Percentiles rank a stretch among this genome's conserved stretches.
Evolutionary conservation across 176 grass and related monocot genomes (phyloP).

Genomic region (Phragmites australis): DNA sequence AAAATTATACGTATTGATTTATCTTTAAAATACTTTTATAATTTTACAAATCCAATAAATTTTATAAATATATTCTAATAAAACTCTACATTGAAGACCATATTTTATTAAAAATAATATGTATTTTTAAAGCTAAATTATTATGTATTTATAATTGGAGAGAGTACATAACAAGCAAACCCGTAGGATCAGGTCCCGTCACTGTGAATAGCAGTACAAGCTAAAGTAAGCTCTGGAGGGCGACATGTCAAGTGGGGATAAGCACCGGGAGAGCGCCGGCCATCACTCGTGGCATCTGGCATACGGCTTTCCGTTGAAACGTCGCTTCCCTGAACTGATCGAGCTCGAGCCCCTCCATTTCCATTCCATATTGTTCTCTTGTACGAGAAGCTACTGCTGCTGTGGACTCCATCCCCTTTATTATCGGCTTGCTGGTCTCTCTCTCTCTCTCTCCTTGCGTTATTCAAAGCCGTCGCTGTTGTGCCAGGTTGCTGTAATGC

Average conservation of each 20-base stretch:
- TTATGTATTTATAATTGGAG: no score
- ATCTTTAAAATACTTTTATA: no score
- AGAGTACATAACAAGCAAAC: no score
- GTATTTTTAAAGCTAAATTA: no score
- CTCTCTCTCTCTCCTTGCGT: no score
- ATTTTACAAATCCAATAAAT: no score
- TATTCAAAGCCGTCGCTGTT: background rate
- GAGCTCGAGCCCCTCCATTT: no score
- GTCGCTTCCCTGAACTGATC: background rate
- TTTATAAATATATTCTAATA: no score
- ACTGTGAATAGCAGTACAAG: background rate
- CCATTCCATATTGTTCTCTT: slow-evolving; percentile 13
- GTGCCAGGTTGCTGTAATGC: background rate
- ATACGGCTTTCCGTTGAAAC: slow-evolving; percentile 11
- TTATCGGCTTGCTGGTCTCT: background rate
- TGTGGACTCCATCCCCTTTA: background rate
- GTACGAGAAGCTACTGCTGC: background rate
- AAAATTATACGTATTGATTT: no score
- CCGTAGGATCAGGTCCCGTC: no score
- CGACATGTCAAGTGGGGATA: slow-evolving; percentile 7
- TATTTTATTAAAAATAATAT: no score
- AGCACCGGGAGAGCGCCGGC: background rate
- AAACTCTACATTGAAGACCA: no score
- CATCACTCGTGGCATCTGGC: background rate
- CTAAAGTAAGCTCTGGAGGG: background rate